These are phyloP conservation scores for Leccinum subrobustum DNA, from an alignment of 1,284 basidiomycete species.

Conservation along the genomic window DNA sequence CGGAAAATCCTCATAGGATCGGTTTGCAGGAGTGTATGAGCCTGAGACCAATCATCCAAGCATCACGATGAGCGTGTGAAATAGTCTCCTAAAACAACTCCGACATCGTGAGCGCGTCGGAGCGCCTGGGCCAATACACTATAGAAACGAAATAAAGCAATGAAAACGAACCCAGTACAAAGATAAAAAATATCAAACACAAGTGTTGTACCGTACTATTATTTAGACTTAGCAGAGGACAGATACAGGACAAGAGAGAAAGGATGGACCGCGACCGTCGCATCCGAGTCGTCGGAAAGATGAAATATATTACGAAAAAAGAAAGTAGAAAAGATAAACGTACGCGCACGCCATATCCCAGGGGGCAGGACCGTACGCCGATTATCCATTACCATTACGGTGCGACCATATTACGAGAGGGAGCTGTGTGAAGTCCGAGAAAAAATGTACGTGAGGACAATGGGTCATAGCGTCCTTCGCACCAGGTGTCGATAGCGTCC, in stretches of 20 bases:
- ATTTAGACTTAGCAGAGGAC: not conserved
- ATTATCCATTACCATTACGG: not conserved
- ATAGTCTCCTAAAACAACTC: no score
- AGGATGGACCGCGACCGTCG: not conserved
- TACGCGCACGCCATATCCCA: not conserved
- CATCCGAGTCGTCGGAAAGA: not conserved
- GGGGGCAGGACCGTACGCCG: not conserved
- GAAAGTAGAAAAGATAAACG: not conserved
- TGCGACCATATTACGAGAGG: not conserved
- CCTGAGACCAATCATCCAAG: slow-evolving; percentile 34
- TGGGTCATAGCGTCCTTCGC: not conserved
- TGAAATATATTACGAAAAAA: not conserved
- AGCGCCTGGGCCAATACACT: no score
- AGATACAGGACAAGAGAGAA: not conserved
- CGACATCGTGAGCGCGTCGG: no score
- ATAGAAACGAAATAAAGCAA: not conserved
- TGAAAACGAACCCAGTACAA: not conserved
- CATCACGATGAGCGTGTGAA: not conserved
- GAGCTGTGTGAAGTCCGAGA: not conserved
- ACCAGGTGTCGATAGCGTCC: not conserved
- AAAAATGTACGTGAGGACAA: not conserved
- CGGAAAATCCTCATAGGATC: slow-evolving; percentile 88
- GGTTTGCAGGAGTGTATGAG: slow-evolving; percentile 43
- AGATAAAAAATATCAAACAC: not conserved
- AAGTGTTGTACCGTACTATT: not conserved